These are phyloP conservation scores for Backusella westeae DNA, from an alignment of 192 early-diverging fungal genomes.

Conservation along the genomic window DNA sequence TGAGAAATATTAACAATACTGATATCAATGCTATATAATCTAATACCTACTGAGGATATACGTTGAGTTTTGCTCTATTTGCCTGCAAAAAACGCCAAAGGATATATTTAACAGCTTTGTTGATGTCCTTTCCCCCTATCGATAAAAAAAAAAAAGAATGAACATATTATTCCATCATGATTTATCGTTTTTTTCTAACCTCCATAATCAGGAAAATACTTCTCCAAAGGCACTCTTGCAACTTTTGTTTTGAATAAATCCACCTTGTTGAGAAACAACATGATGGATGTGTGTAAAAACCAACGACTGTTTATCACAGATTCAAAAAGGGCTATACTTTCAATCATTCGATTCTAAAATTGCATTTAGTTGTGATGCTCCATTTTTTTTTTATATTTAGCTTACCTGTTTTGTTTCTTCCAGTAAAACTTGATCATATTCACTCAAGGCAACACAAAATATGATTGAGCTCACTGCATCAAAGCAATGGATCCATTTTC, in stretches of 20 bases:
- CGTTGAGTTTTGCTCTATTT: constrained; percentile 77
- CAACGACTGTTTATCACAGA: constrained; percentile 91
- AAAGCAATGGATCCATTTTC: constrained; percentile 89
- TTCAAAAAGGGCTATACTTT: constrained; percentile 88
- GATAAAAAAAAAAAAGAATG: neutral
- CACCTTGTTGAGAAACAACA: constrained; percentile 93
- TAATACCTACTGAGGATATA: constrained; percentile 75
- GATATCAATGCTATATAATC: neutral
- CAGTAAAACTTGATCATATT: constrained; percentile 90
- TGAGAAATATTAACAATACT: neutral
- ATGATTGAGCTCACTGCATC: constrained; percentile 89
- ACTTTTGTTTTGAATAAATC: constrained; percentile 87
- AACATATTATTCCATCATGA: neutral
- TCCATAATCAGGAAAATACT: constrained; percentile 87
- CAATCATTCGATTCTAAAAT: constrained; percentile 85
- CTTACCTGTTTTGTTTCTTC: constrained; percentile 76
- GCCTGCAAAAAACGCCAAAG: constrained; percentile 85
- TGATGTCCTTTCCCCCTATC: constrained; percentile 66
- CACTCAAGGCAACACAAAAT: constrained; percentile 89
- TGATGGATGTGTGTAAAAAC: constrained; percentile 90
- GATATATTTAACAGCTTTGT: constrained; percentile 85
- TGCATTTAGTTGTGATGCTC: neutral
- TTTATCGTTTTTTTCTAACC: constrained; percentile 28
- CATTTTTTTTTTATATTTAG: neutral
- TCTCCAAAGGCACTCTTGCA: constrained; percentile 67